Conservation (phyloP, 2,329 filamentous ascomycete genomes). For the Aspergillus glaucus region DNA sequence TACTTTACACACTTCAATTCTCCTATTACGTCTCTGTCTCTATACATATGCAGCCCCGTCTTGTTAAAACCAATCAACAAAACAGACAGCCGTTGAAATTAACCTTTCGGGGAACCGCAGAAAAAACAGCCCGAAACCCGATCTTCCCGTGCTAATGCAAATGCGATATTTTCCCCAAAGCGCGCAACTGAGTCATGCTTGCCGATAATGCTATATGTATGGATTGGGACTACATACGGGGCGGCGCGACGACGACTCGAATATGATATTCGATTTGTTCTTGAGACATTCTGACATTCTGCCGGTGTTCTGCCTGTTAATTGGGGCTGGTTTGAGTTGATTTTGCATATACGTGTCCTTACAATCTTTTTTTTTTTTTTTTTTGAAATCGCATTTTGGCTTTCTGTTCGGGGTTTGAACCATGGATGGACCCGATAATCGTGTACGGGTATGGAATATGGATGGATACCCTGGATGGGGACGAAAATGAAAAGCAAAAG, state of each 20-base stretch:
- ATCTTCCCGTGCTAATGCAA: neutral
- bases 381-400: slow-evolving; percentile 1
- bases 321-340: neutral
- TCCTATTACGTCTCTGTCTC: too few species aligned
- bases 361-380: neutral
- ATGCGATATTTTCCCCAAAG: neutral
- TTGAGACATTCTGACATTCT: neutral
- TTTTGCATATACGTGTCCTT: neutral
- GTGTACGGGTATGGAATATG: neutral
- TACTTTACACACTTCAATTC: too few species aligned
- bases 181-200: neutral
- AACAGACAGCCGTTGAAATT: neutral
- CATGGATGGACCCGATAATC: neutral
- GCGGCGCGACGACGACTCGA: neutral
- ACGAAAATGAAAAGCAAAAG: too few species aligned
- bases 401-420: too few species aligned
- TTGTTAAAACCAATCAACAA: too few species aligned
- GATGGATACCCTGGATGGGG: too few species aligned
- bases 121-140: neutral
- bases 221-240: too few species aligned
- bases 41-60: too few species aligned
- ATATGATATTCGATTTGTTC: neutral
- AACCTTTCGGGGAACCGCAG: neutral
- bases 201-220: too few species aligned
- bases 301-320: neutral